Evolutionary conservation across 495 filamentous ascomycete genomes (phyloP).

Genomic region (Penicillium diatomitis): DNA sequence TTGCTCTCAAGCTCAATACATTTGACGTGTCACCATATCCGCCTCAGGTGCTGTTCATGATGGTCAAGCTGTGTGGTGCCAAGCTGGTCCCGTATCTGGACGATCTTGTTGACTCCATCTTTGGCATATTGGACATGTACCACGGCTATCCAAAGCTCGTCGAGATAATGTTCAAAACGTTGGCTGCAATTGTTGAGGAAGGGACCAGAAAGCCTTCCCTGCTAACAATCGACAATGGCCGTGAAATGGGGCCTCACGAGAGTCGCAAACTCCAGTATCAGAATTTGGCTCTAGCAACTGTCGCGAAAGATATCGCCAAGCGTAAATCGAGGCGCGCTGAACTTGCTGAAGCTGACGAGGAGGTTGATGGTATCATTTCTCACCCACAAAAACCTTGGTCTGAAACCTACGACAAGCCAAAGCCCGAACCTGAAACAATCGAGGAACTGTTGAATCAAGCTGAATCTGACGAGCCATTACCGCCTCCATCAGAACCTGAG

Average conservation of each 20-base stretch:
- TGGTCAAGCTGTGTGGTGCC: conserved; percentile 80
- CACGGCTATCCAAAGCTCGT: conserved; percentile 88
- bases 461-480: conserved; percentile 30
- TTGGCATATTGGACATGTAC: conserved; percentile 81
- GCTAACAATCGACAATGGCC: conserved; percentile 33
- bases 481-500: conserved; percentile 41
- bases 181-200: conserved; percentile 75
- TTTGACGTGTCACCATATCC: conserved; percentile 88
- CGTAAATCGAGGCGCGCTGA: conserved; percentile 31
- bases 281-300: conserved; percentile 24
- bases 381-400: conserved; percentile 33
- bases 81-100: conserved; percentile 80
- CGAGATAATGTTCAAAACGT: conserved; percentile 72
- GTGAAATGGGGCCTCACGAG: conserved; percentile 17
- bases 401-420: conserved; percentile 20
- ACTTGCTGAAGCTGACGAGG: conserved; percentile 19
- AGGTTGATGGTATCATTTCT: conserved; percentile 21
- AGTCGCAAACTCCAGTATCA: conserved; percentile 33
- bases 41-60: conserved; percentile 87
- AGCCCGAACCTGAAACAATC: conserved; percentile 20
- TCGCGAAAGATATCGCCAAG: conserved; percentile 27
- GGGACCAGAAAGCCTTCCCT: conserved; percentile 57
- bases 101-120: conserved; percentile 81
- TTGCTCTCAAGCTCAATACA: conserved; percentile 79
- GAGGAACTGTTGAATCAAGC: conserved; percentile 24